Evolutionary conservation across 1,139 yeast genomes (phyloP), one percentile per base, ranked within the genome.

Genomic region (Candida neerlandica): DNA sequence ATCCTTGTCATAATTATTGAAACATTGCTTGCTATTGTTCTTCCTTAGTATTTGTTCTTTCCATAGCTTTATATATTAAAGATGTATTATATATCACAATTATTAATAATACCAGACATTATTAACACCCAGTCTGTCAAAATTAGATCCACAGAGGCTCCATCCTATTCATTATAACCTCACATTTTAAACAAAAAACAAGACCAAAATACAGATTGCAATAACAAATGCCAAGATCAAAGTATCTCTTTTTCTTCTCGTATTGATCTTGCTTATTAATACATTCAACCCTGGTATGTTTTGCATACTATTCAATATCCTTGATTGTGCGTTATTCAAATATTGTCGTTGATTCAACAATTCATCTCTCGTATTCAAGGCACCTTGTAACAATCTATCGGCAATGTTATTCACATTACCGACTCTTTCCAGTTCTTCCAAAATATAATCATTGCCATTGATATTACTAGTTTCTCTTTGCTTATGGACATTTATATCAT

Each of bases 331-430:
- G 55, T 75, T 81, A 46, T 77, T 75, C 47, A 94, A 71, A 12
- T 80, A 68, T 41, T 78, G 79, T 50, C 96, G 76, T 69, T 94
- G 99, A 46, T 85, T 76, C 48, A 80, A 60, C 49, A 94, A 79
- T 62, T 89, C 96, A 55, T 94, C 97, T 54, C 98, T 75, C 0
- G 99, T 91, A 57, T 86, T 88, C 67, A 84, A 86, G 0, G 97
- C 99, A 63, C 88, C 95, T 23, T 82, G 81, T 37, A 94, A 75
- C 50, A 94, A 73, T 45, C 88, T 71, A 62, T 94, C 97, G 6
- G 96, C 89, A 54, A 91, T 74, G 43, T 79, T 77, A 64, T 90
- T 86, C 41, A 95, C 85, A 49, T 77, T 77, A 57, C 89, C 90
- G 21, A 87, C 87, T 47, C 97, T 75, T 34, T 80, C 75, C 14